Evolutionary conservation across 73 alveolate species (phyloP), one percentile per base, ranked within the genome.

Genomic region (Paramecium primaurelia): DNA sequence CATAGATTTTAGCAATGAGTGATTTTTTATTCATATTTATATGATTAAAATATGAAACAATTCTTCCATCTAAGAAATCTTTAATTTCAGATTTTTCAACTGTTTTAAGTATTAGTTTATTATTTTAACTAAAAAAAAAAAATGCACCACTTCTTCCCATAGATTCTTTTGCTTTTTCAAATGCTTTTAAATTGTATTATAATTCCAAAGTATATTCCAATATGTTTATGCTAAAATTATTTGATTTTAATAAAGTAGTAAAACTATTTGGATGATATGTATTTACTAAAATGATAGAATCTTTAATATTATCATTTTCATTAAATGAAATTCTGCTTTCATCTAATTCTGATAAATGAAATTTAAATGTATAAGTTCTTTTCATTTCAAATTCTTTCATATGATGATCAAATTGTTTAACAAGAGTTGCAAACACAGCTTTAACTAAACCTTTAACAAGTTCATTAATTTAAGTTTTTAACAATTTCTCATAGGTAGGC

Each of bases 101-200:
- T 0, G 87, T 73, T 36, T 73, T 73, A 0, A 73, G 1, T 0
- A 73, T 73, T 8, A 73, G 68, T 38, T 38, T 73, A 37, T 73
- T 73, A 44, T 73, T 73, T 40, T 73, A 25, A 73, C 87, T 73
- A 73, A 4, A 73, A 20, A 73, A 73, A 36, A 73, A 73, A 22
- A 73, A 73, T 37, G 87, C 87, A 37, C 87, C 87, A 37, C 87
- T 73, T 73, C 59, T 73, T 7, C 87, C 87, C 87, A 73, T 73
- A 16, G 87, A 73, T 73, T 73, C 87, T 14, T 73, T 37, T 12
- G 87, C 36, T 38, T 73, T 73, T 40, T 73, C 59, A 37, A 73
- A 73, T 7, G 87, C 58, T 38, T n/a, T 34, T 20, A 37, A 38
- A 73, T 73, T 73, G 22, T 37, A 73, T n/a, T 34, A 34, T 9